Percentiles rank a stretch among this genome's conserved stretches.
These are phyloP conservation scores for Parachlorella kessleri DNA, from an alignment of 139 green algal genomes.

Conservation along the genomic window DNA sequence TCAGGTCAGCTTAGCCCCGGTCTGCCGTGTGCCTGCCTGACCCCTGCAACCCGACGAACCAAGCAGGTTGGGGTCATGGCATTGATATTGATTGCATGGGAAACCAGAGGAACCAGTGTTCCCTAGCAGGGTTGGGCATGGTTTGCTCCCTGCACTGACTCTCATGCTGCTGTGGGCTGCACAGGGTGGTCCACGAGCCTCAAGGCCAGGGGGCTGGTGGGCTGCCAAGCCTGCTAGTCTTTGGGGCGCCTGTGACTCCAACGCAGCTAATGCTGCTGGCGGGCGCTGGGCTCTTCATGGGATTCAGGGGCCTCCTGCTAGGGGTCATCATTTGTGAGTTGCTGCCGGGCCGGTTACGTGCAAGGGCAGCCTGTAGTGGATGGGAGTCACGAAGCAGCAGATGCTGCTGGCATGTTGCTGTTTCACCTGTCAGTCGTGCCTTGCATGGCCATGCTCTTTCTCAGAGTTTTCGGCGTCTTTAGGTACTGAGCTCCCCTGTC, in stretches of 20 bases:
- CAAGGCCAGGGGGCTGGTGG: not conserved
- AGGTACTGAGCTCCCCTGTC: too few relatives aligned
- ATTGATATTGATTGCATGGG: not conserved
- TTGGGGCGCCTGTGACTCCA: not conserved
- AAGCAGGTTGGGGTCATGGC: not conserved
- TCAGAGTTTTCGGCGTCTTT: not conserved
- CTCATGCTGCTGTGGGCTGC: too few relatives aligned
- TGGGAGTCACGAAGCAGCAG: not conserved
- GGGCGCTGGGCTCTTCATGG: not conserved
- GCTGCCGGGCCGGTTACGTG: not conserved
- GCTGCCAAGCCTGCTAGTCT: not conserved
- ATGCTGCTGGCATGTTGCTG: not conserved
- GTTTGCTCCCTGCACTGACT: too few relatives aligned
- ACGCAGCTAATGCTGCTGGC: not conserved
- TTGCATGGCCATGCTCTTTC: not conserved
- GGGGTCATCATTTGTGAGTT: not conserved
- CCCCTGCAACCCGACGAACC: not conserved
- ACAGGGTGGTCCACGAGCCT: not conserved
- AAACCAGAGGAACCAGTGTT: not conserved
- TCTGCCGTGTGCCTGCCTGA: not conserved
- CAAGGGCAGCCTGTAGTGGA: not conserved
- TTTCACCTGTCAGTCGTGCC: not conserved
- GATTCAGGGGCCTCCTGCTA: not conserved
- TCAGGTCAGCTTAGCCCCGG: not conserved
- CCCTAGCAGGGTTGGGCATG: not conserved